Percentiles rank a stretch among this genome's conserved stretches.
Evolutionary conservation across 495 filamentous ascomycete genomes (phyloP).

Genomic region (Trichoderma asperelloides): DNA sequence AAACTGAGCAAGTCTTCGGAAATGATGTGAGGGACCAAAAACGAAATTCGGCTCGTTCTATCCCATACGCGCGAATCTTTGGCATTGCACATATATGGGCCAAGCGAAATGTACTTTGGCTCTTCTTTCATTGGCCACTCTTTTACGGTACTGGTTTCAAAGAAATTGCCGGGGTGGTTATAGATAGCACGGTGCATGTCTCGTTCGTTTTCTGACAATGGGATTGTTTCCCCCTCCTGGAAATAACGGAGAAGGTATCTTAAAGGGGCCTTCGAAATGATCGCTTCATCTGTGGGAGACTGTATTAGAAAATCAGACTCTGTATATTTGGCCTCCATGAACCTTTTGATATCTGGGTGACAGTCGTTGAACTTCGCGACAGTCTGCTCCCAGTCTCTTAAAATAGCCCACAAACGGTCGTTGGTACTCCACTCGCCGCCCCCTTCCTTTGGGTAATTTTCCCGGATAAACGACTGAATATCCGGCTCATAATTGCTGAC

Average conservation of each 20-base stretch:
- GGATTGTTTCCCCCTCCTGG: not conserved
- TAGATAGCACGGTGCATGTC: not conserved
- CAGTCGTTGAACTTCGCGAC: not conserved
- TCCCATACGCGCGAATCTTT: not conserved
- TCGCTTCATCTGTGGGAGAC: too few relatives aligned
- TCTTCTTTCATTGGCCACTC: not conserved
- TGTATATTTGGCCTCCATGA: not conserved
- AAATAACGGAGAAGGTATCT: not conserved
- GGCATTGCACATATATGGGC: not conserved
- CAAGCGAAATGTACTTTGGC: not conserved
- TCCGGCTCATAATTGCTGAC: not conserved
- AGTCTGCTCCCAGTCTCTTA: not conserved
- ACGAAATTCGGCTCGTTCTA: not conserved
- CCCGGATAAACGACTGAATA: not conserved
- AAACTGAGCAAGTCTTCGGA: not conserved
- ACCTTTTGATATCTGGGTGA: not conserved
- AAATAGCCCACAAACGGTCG: not conserved
- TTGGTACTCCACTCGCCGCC: not conserved
- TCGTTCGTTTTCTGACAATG: not conserved
- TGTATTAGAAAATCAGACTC: not conserved
- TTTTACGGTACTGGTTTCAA: not conserved
- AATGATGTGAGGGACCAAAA: not conserved
- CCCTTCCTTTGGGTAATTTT: not conserved
- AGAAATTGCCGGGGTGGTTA: not conserved
- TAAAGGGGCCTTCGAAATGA: not conserved